A percentile compares a stretch with the other conserved stretches of the same genome.
Conservation (phyloP, 192 early-diverging fungal species). For the Spizellomyces sp. region DNA sequence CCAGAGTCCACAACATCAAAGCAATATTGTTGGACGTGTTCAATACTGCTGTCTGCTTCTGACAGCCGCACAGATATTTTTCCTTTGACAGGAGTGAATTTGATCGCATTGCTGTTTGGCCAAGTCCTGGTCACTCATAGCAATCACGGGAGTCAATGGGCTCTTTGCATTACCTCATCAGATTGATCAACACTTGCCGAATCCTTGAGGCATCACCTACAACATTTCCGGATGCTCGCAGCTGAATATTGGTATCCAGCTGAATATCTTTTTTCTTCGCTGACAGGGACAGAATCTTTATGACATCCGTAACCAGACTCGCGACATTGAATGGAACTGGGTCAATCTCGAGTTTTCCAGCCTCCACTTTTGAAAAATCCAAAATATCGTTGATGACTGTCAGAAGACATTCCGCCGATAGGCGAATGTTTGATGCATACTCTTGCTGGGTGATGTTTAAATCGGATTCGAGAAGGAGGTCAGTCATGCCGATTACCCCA, state of each 20-base stretch:
- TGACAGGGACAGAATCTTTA: constrained; percentile 14
- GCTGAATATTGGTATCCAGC: not conserved
- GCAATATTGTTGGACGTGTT: not conserved
- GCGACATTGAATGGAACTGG: constrained; percentile 9
- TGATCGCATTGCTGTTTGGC: not conserved
- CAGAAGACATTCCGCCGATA: constrained; percentile 11
- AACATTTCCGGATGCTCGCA: not conserved
- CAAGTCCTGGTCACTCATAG: too few species aligned
- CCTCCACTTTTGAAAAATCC: constrained; percentile 19
- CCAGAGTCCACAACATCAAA: constrained; percentile 73
- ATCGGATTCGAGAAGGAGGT: constrained; percentile 12
- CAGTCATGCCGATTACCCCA: constrained; percentile 55
- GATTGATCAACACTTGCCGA: constrained; percentile 21
- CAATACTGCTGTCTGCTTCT: not conserved
- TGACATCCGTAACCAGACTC: constrained; percentile 6
- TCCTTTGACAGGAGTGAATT: constrained; percentile 9
- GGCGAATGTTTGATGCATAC: constrained; percentile 10
- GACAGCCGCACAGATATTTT: not conserved
- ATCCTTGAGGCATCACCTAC: constrained; percentile 18
- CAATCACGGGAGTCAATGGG: too few species aligned
- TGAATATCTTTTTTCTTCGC: constrained; percentile 8
- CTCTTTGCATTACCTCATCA: constrained; percentile 2
- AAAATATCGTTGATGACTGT: constrained; percentile 26
- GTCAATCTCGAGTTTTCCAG: constrained; percentile 18
- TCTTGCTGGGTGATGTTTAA: constrained; percentile 6